phyloP scores from a whole-genome alignment of 257 asterid species.

The Fraxinus quadrangulata region DNA sequence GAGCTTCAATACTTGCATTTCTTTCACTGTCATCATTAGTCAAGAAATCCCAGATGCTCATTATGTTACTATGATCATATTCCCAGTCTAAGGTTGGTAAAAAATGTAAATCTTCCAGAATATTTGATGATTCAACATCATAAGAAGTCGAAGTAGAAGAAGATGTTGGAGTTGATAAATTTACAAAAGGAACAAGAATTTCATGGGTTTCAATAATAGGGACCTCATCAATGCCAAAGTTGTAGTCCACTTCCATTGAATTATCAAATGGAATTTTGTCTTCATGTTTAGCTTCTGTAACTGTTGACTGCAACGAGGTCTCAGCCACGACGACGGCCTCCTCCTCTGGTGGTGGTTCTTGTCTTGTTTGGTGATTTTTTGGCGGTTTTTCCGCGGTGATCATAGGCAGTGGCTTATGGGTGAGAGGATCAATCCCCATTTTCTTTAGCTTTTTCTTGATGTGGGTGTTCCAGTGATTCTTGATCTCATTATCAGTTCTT shows the following conservation, averaged over 20 bases:
- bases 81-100: slow-evolving; percentile 43
- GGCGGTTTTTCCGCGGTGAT: background rate
- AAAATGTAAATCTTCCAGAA: slow-evolving; percentile 39
- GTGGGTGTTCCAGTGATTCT: slow-evolving; percentile 95
- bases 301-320: slow-evolving; percentile 30
- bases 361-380: slow-evolving; percentile 16
- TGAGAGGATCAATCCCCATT: slow-evolving; percentile 86
- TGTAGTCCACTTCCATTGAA: slow-evolving; percentile 46
- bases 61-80: slow-evolving; percentile 36
- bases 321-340: slow-evolving; percentile 12
- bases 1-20: background rate
- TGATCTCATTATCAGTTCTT: slow-evolving; percentile 92
- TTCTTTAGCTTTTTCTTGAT: slow-evolving; percentile 79
- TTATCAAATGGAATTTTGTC: slow-evolving; percentile 17
- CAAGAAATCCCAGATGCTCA: slow-evolving; percentile 63
- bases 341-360: slow-evolving; percentile 7
- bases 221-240: slow-evolving; percentile 71
- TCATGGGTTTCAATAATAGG: slow-evolving; percentile 71
- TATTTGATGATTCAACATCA: slow-evolving; percentile 15
- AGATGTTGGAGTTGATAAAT: slow-evolving; percentile 35
- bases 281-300: slow-evolving; percentile 22
- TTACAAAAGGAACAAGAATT: slow-evolving; percentile 38
- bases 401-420: slow-evolving; percentile 71
- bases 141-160: slow-evolving; percentile 33
- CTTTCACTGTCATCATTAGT: slow-evolving; percentile 29